Evolutionary conservation across 208 protist genomes (phyloP), one percentile per base, ranked within the genome.

Genomic region (Crithidia fasciculata): DNA sequence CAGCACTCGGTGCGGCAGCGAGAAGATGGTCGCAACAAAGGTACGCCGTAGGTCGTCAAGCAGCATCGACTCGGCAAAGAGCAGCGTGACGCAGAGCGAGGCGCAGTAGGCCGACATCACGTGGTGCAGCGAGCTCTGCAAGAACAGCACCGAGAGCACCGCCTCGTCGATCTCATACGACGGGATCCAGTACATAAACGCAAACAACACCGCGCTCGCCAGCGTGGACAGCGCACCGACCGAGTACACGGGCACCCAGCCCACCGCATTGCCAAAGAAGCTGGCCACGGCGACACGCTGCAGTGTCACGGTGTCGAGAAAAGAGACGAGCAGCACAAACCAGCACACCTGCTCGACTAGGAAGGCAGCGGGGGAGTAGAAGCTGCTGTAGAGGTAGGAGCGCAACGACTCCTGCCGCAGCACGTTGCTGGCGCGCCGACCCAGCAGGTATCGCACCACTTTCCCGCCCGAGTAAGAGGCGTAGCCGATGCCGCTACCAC

Each of bases 281-380:
- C 19, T 57, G 44, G 76, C 76, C n/a, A 74, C 67, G n/a, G 76
- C 62, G 40, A 81, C 16, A 9, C 76, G 76, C 63, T 81, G 69
- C 69, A 84, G 45, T n/a, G 57, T 41, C 15, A 75, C 45, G 19
- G 68, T 36, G 56, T 85, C 80, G 16, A 75, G 5, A 2, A 57
- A 52, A 8, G 44, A 16, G 16, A 59, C 36, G 36, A 81, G 47
- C 13, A 75, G 19, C 0, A 69, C 40, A 37, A 85, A 85, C 80
- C 80, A 85, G 8, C 57, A 54, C 49, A 64, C 28, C 43, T 85
- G 80, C 68, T 85, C 80, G 18, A 79, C 67, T 50, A 81, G 60
- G 53, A 85, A 85, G 13, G 80, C 80, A 0, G 68, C 71, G 5
- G 76, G 57, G 8, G 72, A 81, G 76, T 77, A 81, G 61, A 74